phyloP scores from a whole-genome alignment of 2,329 filamentous ascomycete genomes.

The Ceratocystis colombiana region DNA sequence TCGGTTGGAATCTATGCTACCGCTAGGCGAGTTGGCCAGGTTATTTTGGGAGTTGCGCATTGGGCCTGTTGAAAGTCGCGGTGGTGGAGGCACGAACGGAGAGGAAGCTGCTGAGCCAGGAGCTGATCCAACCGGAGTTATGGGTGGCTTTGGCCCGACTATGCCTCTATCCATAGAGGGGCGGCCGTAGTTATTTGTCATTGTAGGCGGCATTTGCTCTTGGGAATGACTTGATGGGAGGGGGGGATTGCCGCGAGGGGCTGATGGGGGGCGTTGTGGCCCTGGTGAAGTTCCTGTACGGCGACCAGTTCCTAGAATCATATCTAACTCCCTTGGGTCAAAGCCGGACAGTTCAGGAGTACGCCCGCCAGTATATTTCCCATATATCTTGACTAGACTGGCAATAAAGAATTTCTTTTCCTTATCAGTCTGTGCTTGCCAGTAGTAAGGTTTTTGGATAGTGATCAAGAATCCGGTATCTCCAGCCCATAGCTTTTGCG shows the following conservation, averaged over 20 bases:
- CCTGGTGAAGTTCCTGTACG: slow-evolving; percentile 21
- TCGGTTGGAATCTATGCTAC: slow-evolving; percentile 43
- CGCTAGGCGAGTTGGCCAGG: slow-evolving; percentile 38
- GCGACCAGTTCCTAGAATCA: slow-evolving; percentile 54
- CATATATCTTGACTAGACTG: slow-evolving; percentile 89
- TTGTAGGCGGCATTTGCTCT: slow-evolving; percentile 19
- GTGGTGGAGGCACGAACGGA: slow-evolving; percentile 33
- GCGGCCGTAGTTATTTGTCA: slow-evolving; percentile 20
- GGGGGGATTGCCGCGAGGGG: slow-evolving; percentile 31
- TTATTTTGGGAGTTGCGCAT: slow-evolving; percentile 25
- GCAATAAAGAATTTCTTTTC: slow-evolving; percentile 99
- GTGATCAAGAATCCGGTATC: slow-evolving; percentile 78
- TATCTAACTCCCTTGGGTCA: slow-evolving; percentile 65
- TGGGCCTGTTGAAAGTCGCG: slow-evolving; percentile 35
- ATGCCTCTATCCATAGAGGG: slow-evolving; percentile 23
- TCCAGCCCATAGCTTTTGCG: slow-evolving; percentile 66
- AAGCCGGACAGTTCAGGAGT: slow-evolving; percentile 73
- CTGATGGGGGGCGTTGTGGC: slow-evolving; percentile 1
- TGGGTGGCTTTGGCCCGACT: slow-evolving; percentile 22
- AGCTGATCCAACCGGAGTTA: slow-evolving; percentile 24
- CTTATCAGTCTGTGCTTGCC: slow-evolving; percentile 85
- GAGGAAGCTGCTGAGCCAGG: slow-evolving; percentile 26
- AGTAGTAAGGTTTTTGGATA: slow-evolving; percentile 91
- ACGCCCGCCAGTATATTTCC: slow-evolving; percentile 86
- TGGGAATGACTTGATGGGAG: slow-evolving; percentile 25